Percentiles rank a stretch among this genome's conserved stretches.
Conservation (phyloP, 2,329 filamentous ascomycete genomes). For the Simplicillium sp. region DNA sequence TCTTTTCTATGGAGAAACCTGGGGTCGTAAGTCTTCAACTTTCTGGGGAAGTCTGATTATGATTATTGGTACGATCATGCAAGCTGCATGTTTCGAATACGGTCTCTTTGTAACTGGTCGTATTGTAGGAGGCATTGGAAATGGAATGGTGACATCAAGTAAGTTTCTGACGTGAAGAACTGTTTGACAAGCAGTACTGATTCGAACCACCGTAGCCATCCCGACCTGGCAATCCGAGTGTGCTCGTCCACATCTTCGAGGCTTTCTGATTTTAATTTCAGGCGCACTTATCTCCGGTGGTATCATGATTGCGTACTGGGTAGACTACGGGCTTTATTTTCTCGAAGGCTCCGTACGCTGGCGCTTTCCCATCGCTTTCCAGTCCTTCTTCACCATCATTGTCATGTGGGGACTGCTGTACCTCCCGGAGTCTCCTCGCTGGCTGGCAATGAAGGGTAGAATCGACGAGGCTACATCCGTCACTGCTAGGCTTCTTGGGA, state of each 20-base stretch:
- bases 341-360: slow-evolving; percentile 18
- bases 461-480: slow-evolving; percentile 15
- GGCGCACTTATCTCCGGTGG: slow-evolving; percentile 18
- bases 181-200: neutral
- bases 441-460: slow-evolving; percentile 30
- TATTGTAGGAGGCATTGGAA: slow-evolving; percentile 16
- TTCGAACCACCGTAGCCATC: slow-evolving; percentile 9
- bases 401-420: slow-evolving; percentile 47
- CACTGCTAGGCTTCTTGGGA: slow-evolving; percentile 15
- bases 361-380: slow-evolving; percentile 22
- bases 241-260: slow-evolving; percentile 15
- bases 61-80: slow-evolving; percentile 18
- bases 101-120: slow-evolving; percentile 15
- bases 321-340: slow-evolving; percentile 21
- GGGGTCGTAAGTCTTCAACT: slow-evolving; percentile 20
- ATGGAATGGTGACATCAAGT: slow-evolving; percentile 18
- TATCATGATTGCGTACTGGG: slow-evolving; percentile 21
- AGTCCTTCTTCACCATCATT: slow-evolving; percentile 22
- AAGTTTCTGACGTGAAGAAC: neutral
- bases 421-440: slow-evolving; percentile 35
- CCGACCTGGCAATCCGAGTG: slow-evolving; percentile 20
- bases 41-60: slow-evolving; percentile 21
- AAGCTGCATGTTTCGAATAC: slow-evolving; percentile 14
- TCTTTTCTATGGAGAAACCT: slow-evolving; percentile 18
- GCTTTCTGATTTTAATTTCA: slow-evolving; percentile 16